Evolutionary conservation across 2,329 filamentous ascomycete species (phyloP), one percentile per base, ranked within the genome.

Genomic region (Hirsutella minnesotensis): DNA sequence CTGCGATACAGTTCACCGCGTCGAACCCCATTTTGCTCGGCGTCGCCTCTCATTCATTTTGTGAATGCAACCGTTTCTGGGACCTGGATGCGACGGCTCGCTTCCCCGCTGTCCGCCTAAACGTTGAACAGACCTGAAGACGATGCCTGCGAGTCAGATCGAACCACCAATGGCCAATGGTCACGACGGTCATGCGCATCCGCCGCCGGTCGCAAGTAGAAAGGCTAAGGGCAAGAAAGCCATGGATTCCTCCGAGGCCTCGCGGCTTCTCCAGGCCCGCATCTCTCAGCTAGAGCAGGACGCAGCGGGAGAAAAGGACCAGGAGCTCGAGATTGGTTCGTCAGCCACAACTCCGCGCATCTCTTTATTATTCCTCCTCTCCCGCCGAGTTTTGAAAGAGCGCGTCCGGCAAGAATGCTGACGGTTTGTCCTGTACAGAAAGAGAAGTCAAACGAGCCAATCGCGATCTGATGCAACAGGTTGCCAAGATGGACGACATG

Each of bases 261-360:
- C 87, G 47, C 94, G 95, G 64, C 75, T 95, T 50, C 77, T 98
- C 41, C 83, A 89, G 49, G 87, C 89, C 48, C 87, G 94, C 58
- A 95, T 98, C 59, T 90, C 88, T 19, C 92, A 96, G 67, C 70
- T 98, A 46, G 92, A 98, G 63, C 84, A 87, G 49, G 89, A 95
- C 70, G 86, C 84, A 40, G 88, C 88, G 10, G 86, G 87, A 46
- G 89, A 95, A 61, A 95, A 94, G 64, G 90, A 94, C 53, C 87
- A 95, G 65, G 89, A 95, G 66, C 79, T 84, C 47, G 92, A 96
- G 70, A 95, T 98, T 60, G 87, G 88, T 94, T 60, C 86, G 88
- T 94, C 69, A 59, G 80, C 57, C 18, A 31, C 35, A n/a, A n/a
- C n/a, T n/a, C n/a, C n/a, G n/a, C n/a, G n/a, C n/a, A n/a, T n/a